phyloP scores from a whole-genome alignment of 2,329 filamentous ascomycete species.

The Bretziella fagacearum region DNA sequence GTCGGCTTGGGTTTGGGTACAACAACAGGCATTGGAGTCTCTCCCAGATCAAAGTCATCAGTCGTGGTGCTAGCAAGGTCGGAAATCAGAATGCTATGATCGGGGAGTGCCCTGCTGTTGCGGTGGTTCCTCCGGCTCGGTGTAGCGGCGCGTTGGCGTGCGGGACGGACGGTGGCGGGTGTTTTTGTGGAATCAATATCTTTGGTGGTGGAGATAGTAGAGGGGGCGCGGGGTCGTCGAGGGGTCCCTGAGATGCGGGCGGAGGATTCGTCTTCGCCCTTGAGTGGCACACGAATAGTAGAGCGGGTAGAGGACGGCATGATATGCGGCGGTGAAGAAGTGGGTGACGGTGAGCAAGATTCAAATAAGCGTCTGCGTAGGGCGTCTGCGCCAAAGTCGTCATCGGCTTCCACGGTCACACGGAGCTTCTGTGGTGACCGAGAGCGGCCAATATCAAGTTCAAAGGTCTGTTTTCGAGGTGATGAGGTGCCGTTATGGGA shows the following conservation, averaged over 20 bases:
- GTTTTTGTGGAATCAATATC: too few relatives aligned
- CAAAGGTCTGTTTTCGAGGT: constrained; percentile 39
- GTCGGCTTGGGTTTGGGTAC: constrained; percentile 3
- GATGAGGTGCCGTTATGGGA: constrained; percentile 21
- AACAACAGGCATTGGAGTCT: background rate
- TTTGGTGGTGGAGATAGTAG: too few relatives aligned
- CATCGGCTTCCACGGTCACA: constrained; percentile 38
- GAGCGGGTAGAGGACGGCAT: constrained; percentile 5
- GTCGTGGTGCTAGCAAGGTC: constrained; percentile 12
- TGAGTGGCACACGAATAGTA: constrained; percentile 10
- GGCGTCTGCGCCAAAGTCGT: constrained; percentile 20
- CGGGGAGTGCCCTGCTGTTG: background rate
- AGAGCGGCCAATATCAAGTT: constrained; percentile 36
- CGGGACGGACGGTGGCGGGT: constrained; percentile 3
- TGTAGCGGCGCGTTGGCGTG: background rate
- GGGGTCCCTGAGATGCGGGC: constrained; percentile 8
- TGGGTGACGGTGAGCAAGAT: constrained; percentile 22
- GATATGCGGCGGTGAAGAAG: constrained; percentile 2
- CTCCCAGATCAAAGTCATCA: constrained; percentile 7
- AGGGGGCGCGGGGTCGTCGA: background rate
- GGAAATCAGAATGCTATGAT: constrained; percentile 9
- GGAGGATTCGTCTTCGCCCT: constrained; percentile 10
- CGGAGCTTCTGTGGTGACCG: constrained; percentile 34
- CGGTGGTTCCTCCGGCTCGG: background rate
- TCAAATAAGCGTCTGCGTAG: constrained; percentile 27